Evolutionary conservation across 176 grass and related monocot species (phyloP).

Genomic region (Metroxylon sagu): DNA sequence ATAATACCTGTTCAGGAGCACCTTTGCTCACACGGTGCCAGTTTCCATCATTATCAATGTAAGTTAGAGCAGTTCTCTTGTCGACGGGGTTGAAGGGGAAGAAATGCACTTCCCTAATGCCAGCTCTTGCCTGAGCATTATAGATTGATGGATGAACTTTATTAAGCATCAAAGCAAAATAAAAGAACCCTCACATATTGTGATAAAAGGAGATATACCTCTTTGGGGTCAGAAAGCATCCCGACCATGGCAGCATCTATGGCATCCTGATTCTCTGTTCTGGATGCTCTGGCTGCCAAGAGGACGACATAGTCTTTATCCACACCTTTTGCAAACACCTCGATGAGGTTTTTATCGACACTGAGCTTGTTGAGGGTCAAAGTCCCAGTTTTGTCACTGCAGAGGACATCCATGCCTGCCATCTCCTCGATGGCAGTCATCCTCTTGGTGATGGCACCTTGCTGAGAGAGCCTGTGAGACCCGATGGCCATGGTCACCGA

Average conservation of each 20-base stretch:
- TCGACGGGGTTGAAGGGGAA: conserved; percentile 98
- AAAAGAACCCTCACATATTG: background rate
- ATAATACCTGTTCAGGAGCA: conserved; percentile 78
- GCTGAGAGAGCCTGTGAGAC: conserved; percentile 89
- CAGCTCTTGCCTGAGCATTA: conserved; percentile 17
- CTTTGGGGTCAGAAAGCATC: conserved; percentile 98
- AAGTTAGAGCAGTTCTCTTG: conserved; percentile 96
- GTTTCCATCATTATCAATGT: conserved; percentile 59
- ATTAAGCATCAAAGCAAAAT: too few relatives aligned
- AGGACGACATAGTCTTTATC: conserved; percentile 85
- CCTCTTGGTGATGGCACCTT: conserved; percentile 96
- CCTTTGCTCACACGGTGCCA: conserved; percentile 99
- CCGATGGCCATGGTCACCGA: conserved; percentile 97
- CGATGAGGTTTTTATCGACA: conserved; percentile 78
- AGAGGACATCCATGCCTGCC: conserved; percentile 96
- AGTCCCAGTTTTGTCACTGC: conserved; percentile 94
- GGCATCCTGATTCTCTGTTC: conserved; percentile 91
- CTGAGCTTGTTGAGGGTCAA: conserved; percentile 94
- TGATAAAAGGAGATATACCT: conserved; percentile 17
- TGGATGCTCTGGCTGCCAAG: conserved; percentile 68
- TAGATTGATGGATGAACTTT: background rate
- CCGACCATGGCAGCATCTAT: conserved; percentile 98
- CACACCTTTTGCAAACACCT: conserved; percentile 73
- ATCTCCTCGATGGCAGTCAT: conserved; percentile 98
- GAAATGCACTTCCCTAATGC: conserved; percentile 93